Evolutionary conservation across 1,284 basidiomycete genomes (phyloP), one percentile per base, ranked within the genome.

Genomic region (Lentinula novae-zelandiae): DNA sequence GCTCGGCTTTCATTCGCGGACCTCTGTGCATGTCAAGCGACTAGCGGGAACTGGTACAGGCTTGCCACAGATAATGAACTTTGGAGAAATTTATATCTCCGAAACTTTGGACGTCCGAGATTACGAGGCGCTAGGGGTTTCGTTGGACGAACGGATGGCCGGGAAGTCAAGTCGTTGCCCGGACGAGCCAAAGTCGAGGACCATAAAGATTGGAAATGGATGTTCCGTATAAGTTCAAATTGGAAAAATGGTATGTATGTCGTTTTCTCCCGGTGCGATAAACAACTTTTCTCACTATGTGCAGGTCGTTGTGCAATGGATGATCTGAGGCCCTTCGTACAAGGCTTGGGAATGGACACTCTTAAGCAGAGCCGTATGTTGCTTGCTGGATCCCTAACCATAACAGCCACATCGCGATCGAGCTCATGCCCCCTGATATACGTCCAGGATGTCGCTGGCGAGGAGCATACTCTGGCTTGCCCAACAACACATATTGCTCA

Each of bases 221-320:
- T 92, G 89, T 92, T 90, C 72, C 82, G 88, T 57, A 88, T 91
- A 63, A 90, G 87, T 67, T 83, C 82, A 7, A 92, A 92, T 65
- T 92, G 90, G 90, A 79, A 82, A 69, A 88, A 75, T 72, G 89
- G 89, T 90, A 68, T 65, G 78, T 67, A 22, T 27, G 52, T 44
- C 39, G 15, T 46, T 20, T 59, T 59, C 27, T 27, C 27, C 8
- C 17, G 5, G 57, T 15, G 55, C 57, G 55, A 60, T 42, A 27
- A 27, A 15, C 39, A 17, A 17, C 59, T 33, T 22, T 40, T 63
- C 54, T 58, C 33, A 60, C 17, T 15, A 13, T 22, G 42, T 20
- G 1, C 66, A 88, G 86, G 86, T 61, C 84, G 85, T 7, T 89
- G 85, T 67, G 70, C 72, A 10, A 73, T 81, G 0, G 81, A 84